phyloP scores from a whole-genome alignment of 148 eudicot species.

The Pouteria glomerata region DNA sequence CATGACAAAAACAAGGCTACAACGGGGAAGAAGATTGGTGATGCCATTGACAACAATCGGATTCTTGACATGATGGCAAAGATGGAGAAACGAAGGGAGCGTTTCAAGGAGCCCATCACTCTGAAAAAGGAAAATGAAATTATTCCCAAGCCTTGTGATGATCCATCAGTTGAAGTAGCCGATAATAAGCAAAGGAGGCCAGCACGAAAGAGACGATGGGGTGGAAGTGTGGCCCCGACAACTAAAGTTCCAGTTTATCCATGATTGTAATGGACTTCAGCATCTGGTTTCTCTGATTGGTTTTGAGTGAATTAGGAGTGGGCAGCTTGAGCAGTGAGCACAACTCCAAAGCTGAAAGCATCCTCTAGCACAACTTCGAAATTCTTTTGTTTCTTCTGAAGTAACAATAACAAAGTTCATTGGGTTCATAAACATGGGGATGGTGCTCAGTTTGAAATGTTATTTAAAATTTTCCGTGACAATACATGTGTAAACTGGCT shows the following conservation, averaged over 20 bases:
- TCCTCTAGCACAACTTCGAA: too few species aligned
- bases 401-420: constrained; percentile 1
- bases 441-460: background rate
- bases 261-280: constrained; percentile 1
- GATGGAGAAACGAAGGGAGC: constrained; percentile 44
- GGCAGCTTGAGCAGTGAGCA: background rate
- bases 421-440: background rate
- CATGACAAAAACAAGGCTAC: constrained; percentile 10
- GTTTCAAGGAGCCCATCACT: constrained; percentile 32
- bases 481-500: background rate
- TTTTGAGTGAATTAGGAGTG: background rate
- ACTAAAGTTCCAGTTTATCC: background rate
- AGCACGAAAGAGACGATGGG: constrained; percentile 37
- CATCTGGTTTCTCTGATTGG: background rate
- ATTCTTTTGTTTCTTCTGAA: background rate
- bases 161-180: constrained; percentile 6
- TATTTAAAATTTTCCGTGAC: background rate
- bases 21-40: background rate
- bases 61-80: constrained; percentile 27
- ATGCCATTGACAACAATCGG: constrained; percentile 14
- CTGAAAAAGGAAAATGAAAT: constrained; percentile 9
- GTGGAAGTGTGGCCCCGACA: constrained; percentile 5
- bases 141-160: constrained; percentile 4
- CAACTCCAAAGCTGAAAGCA: background rate
- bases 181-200: constrained; percentile 25